These are phyloP conservation scores for Mucor plumbeus DNA, from an alignment of 371 early-diverging fungal species.

Conservation along the genomic window DNA sequence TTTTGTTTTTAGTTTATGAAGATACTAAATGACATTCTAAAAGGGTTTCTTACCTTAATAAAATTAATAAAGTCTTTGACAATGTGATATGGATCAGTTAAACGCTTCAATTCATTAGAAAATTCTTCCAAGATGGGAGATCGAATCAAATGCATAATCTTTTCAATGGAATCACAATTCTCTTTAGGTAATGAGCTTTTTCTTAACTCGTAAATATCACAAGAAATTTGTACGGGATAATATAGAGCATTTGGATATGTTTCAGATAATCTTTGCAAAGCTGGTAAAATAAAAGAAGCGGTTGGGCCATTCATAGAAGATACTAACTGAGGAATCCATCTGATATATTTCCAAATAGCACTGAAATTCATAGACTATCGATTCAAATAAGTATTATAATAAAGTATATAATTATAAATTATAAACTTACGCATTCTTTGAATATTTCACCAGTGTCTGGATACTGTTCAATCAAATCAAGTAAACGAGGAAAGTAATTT, in stretches of 20 bases:
- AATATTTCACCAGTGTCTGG: conserved; percentile 43
- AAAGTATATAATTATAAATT: too few relatives aligned
- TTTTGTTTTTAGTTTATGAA: too few relatives aligned
- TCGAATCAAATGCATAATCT: conserved; percentile 40
- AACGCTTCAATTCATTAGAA: conserved; percentile 65
- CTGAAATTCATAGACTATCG: conserved; percentile 26
- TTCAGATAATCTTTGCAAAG: conserved; percentile 54
- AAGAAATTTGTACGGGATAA: conserved; percentile 73
- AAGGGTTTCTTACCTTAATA: conserved; percentile 37
- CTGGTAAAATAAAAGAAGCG: conserved; percentile 44
- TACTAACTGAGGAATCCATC: conserved; percentile 82
- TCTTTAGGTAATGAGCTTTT: conserved; percentile 26
- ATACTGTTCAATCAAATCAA: conserved; percentile 70
- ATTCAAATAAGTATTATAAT: not conserved
- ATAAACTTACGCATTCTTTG: conserved; percentile 30
- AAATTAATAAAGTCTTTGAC: conserved; percentile 70
- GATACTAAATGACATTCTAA: too few relatives aligned
- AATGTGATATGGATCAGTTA: conserved; percentile 73
- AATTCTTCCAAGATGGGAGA: conserved; percentile 65
- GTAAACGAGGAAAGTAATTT: conserved; percentile 70
- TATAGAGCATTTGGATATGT: conserved; percentile 72
- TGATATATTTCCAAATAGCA: conserved; percentile 70
- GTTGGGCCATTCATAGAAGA: conserved; percentile 65
- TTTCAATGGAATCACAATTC: conserved; percentile 39
- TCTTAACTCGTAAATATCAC: conserved; percentile 63